A percentile compares a stretch with the other conserved stretches of the same genome.
These are phyloP conservation scores for Fusarium verticillioides DNA, from an alignment of 2,329 filamentous ascomycete species.

Conservation along the genomic window DNA sequence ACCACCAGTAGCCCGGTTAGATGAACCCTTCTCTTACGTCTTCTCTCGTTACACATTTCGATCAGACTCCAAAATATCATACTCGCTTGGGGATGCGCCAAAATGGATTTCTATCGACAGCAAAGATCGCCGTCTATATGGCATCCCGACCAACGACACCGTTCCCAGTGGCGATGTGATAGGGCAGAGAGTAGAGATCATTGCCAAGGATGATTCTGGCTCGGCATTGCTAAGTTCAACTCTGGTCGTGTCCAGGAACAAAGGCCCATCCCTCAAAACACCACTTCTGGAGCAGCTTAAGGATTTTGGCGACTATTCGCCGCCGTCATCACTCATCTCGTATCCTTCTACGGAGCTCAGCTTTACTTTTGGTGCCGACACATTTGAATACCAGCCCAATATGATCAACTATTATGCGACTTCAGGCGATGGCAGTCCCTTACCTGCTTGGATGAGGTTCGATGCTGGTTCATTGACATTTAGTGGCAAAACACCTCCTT, in stretches of 20 bases:
- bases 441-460: constrained; percentile 88
- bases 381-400: constrained; percentile 68
- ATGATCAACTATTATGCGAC: constrained; percentile 80
- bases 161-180: constrained; percentile 63
- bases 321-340: constrained; percentile 68
- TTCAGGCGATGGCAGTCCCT: constrained; percentile 79
- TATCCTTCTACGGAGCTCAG: constrained; percentile 64
- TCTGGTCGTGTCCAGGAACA: constrained; percentile 73
- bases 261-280: constrained; percentile 63
- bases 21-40: constrained; percentile 73
- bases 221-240: constrained; percentile 73
- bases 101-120: constrained; percentile 80
- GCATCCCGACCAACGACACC: constrained; percentile 70
- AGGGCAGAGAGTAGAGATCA: constrained; percentile 70
- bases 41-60: constrained; percentile 81
- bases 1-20: constrained; percentile 79
- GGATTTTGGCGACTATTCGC: constrained; percentile 67
- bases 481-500: constrained; percentile 74
- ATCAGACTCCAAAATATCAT: constrained; percentile 71
- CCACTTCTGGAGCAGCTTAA: constrained; percentile 69
- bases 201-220: constrained; percentile 74
- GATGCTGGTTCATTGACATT: constrained; percentile 72
- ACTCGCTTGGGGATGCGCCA: constrained; percentile 73
- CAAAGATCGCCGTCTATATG: constrained; percentile 71
- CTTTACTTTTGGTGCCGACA: constrained; percentile 65